Conservation (phyloP, 192 early-diverging fungal species). For the Diversispora epigaea region DNA sequence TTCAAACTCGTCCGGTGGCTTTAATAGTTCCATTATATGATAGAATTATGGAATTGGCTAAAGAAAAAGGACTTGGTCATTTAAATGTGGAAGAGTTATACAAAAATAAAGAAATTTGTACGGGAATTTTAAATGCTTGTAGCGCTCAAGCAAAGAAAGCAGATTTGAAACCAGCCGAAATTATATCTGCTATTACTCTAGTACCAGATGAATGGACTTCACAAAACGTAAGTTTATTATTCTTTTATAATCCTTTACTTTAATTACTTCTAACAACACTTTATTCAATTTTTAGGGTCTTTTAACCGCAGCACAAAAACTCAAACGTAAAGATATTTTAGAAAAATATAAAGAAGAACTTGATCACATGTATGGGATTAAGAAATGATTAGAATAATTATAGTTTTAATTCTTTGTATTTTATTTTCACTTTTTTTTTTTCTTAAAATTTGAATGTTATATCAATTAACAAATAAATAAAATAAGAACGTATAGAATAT, state of each 20-base stretch:
- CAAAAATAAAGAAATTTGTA: conserved; percentile 52
- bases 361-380: conserved; percentile 48
- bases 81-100: conserved; percentile 56
- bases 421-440: no score
- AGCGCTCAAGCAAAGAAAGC: conserved; percentile 59
- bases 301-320: conserved; percentile 94
- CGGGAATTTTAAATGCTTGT: conserved; percentile 47
- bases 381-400: neutral
- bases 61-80: conserved; percentile 42
- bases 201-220: conserved; percentile 86
- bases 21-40: conserved; percentile 69
- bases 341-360: conserved; percentile 63
- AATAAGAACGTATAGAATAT: no score
- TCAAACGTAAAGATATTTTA: conserved; percentile 79
- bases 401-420: neutral
- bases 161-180: conserved; percentile 72
- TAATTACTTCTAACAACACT: neutral
- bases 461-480: no score
- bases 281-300: conserved; percentile 43
- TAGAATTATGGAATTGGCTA: conserved; percentile 48
- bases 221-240: conserved; percentile 60
- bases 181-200: conserved; percentile 66
- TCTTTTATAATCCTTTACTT: neutral
- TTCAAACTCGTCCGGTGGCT: conserved; percentile 71
- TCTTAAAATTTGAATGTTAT: no score